Evolutionary conservation across 345 rosid species (phyloP), one percentile per base, ranked within the genome.

Genomic region (Capsella bursapastoris): DNA sequence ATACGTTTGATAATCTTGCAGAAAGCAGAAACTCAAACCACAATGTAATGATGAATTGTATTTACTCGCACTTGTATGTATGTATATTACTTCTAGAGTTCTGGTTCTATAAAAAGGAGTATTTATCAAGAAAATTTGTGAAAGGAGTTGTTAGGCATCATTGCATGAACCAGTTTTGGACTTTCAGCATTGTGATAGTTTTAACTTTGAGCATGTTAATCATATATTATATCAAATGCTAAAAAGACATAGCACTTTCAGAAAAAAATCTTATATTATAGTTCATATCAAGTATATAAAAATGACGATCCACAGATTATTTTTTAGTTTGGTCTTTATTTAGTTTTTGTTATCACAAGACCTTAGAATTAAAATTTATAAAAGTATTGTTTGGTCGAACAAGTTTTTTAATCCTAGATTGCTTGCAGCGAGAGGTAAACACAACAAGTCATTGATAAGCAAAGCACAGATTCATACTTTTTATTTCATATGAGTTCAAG

Each of bases 391-490:
- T 3, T 50, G 6, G 28, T 8, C 27, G 18, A 45, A 45, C 28
- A 15, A 0, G 18, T 35, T 37, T 34, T 15, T 8, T 22, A 50
- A 28, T 52, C 71, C 34, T 64, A 0, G 45, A 1, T 41, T 65
- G 65, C 77, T 73, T 73, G 38, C 57, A 47, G 34, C 12, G 3
- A 74, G 44, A 66, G 78, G 64, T 64, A 55, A 60, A 27, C 16
- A 25, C 14, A 25, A 64, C 58, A 58, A 32, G 55, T 32, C 25
- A 4, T 70, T 1, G 13, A n/a, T 65, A 66, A 66, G 78, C 78
- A 74, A 74, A 49, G 72, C 66, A 74, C 60, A 66, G 1, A 66
- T 74, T 74, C 78, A 66, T 15, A 45, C 2, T 6, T 7, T 47
- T 22, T 31, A 8, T 55, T 55, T 35, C 38, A 13, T 49, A 66